Evolutionary conservation across 768 basidiomycete species (phyloP), one percentile per base, ranked within the genome.

Genomic region (Xanthoconium stramineum): DNA sequence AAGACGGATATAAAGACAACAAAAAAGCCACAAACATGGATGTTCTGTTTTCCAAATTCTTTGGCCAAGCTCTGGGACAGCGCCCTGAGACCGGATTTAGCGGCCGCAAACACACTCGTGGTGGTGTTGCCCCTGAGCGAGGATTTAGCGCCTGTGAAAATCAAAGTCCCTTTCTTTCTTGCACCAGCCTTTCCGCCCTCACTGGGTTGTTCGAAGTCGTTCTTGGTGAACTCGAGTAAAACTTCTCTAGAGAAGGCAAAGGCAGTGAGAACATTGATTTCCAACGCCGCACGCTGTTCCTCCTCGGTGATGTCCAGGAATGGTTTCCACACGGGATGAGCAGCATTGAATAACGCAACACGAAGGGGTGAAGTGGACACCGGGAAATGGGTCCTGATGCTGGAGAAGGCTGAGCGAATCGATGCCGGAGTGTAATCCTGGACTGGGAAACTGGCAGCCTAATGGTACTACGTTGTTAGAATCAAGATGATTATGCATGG

Each of bases 111-210:
- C 2, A 76, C 79, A 49, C 84, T 84, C 0, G 86, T 87, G 0
- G 69, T 72, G 3, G 73, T 72, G 53, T 88, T 88, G 6, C 88
- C 88, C 52, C 88, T 73, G 19, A 80, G 53, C 51, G 82, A 77
- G 7, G 88, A 84, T 8, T 88, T 89, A 2, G 88, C 88, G 0
- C 88, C 86, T 0, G 88, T 90, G 65, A 89, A 88, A 14, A 88
- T 78, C 46, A 90, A 69, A 0, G 83, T 80, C 9, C 88, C 89
- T 29, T 78, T 75, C 64, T 81, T 81, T 12, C 84, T 83, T n/a
- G 67, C 69, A n/a, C 71, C 69, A 15, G 62, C 72, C 28, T 59
- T 62, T 28, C 72, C 72, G 1, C 74, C 65, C 47, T 78, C 71
- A n/a, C 75, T 75, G 8, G 80, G 66, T 11, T 77, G 75, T 58